Conservation (phyloP, 129 eudicot species). For the Centrapalus pauciflorus region DNA sequence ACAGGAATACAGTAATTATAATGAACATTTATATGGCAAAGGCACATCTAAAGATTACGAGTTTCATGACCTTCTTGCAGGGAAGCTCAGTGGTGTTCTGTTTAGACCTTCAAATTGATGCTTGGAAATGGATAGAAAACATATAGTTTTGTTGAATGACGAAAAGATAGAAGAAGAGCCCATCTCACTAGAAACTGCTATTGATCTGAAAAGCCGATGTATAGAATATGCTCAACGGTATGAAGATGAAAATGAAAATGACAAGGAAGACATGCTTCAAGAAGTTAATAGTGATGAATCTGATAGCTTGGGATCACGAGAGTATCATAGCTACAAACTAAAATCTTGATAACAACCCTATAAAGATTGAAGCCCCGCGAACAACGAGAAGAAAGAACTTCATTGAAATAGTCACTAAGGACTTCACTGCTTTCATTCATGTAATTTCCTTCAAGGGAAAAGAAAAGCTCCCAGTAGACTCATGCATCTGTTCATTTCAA, state of each 20-base stretch:
- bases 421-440: constrained; percentile 23
- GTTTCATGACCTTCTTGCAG: constrained; percentile 50
- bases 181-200: constrained; percentile 46
- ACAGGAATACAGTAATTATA: constrained; percentile 79
- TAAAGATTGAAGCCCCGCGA: constrained; percentile 75
- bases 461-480: constrained; percentile 75
- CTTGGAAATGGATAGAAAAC: constrained; percentile 39
- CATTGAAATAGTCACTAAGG: constrained; percentile 44
- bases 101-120: constrained; percentile 19
- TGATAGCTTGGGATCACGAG: constrained; percentile 87
- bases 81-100: constrained; percentile 53
- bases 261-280: constrained; percentile 37
- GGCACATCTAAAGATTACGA: constrained; percentile 46
- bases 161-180: constrained; percentile 32
- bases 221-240: constrained; percentile 70
- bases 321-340: constrained; percentile 80
- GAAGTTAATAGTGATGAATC: constrained; percentile 88
- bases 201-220: constrained; percentile 45
- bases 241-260: constrained; percentile 50
- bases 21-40: constrained; percentile 48
- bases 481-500: too few relatives aligned
- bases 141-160: constrained; percentile 42
- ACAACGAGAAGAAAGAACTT: constrained; percentile 57
- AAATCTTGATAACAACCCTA: constrained; percentile 95
- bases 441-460: constrained; percentile 75